phyloP scores from a whole-genome alignment of 169 alveolate genomes.

The Theileria luwenshuni region DNA sequence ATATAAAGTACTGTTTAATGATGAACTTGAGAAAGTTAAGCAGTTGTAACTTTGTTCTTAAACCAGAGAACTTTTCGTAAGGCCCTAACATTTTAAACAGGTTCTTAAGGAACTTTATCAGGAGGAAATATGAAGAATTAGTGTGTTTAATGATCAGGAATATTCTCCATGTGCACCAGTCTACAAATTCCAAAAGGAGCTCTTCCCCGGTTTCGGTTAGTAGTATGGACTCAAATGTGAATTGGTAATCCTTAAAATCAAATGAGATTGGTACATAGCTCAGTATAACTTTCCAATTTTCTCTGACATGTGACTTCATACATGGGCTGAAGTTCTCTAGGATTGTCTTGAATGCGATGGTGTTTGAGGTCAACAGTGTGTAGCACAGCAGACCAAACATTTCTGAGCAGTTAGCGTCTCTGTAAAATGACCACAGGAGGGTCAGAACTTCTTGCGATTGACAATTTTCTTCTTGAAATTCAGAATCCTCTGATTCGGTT shows the following conservation, averaged over 20 bases:
- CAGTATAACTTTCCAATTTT: constrained; percentile 46
- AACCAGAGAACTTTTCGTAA: neutral
- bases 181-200: neutral
- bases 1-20: constrained; percentile 49
- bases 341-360: constrained; percentile 25
- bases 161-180: constrained; percentile 57
- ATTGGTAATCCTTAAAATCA: constrained; percentile 25
- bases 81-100: neutral
- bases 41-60: constrained; percentile 18
- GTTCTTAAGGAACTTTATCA: constrained; percentile 33
- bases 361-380: constrained; percentile 32
- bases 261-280: constrained; percentile 60
- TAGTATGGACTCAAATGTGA: constrained; percentile 15
- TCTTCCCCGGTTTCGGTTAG: neutral
- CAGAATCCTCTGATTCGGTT: neutral
- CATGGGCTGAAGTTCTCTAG: constrained; percentile 32
- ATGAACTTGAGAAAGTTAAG: constrained; percentile 17
- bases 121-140: constrained; percentile 40
- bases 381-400: constrained; percentile 57
- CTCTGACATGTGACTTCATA: constrained; percentile 25
- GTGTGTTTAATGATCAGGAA: constrained; percentile 45
- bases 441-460: neutral
- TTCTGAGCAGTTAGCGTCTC: constrained; percentile 51
- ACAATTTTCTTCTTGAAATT: neutral
- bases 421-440: constrained; percentile 54